A percentile compares a stretch with the other conserved stretches of the same genome.
Conservation (phyloP, 1,284 basidiomycete genomes). For the Apiotrichum gracile region DNA sequence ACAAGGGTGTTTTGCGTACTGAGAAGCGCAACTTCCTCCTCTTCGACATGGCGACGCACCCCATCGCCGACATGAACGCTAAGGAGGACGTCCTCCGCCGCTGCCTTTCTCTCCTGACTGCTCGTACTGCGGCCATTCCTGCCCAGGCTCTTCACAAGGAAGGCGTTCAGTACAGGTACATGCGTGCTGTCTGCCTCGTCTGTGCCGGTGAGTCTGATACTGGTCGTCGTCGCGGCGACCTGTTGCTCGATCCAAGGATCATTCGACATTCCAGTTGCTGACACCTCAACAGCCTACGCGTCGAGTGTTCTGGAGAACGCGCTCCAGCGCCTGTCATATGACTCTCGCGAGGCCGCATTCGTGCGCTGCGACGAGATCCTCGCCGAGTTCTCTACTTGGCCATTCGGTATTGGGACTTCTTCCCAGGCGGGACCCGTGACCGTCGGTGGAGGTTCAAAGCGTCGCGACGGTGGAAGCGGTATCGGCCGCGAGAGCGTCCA, state of each 20-base stretch:
- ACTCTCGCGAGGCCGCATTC: conserved; percentile 84
- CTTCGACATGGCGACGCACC: conserved; percentile 98
- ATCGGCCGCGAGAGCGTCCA: conserved; percentile 60
- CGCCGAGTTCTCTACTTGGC: conserved; percentile 82
- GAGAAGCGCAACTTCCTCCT: conserved; percentile 94
- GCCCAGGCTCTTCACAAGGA: conserved; percentile 61
- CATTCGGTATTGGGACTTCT: conserved; percentile 58
- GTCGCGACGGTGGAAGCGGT: conserved; percentile 40
- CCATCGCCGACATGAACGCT: conserved; percentile 80
- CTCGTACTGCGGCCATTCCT: conserved; percentile 75
- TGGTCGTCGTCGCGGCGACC: too few species aligned
- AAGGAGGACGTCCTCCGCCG: conserved; percentile 79
- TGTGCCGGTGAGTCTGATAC: conserved; percentile 57
- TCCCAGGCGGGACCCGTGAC: conserved; percentile 32
- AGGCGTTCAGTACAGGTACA: conserved; percentile 69
- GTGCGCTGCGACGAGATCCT: conserved; percentile 85
- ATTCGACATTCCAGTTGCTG: too few species aligned
- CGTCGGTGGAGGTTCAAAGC: conserved; percentile 37
- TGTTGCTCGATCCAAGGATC: too few species aligned
- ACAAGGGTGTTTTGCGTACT: conserved; percentile 93
- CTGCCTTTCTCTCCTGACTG: conserved; percentile 68
- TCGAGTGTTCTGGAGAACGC: conserved; percentile 94
- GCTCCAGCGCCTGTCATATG: conserved; percentile 75
- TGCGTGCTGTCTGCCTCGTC: conserved; percentile 75
- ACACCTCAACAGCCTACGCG: conserved; percentile 57